phyloP scores from a whole-genome alignment of 306 rosid species.

The Ochetophila trinervis region DNA sequence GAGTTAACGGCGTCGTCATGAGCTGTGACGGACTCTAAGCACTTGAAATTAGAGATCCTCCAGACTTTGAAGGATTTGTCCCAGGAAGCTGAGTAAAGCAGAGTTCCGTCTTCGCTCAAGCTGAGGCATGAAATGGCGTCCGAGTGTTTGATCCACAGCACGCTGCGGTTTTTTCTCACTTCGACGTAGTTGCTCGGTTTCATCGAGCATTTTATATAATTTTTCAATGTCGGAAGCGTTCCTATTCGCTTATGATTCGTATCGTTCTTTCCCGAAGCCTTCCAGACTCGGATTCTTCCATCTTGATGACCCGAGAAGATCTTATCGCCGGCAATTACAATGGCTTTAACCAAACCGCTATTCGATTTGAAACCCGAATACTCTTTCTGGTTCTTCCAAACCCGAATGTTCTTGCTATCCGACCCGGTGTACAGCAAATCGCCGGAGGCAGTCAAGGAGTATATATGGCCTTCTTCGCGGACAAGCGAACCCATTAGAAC shows the following conservation, averaged over 20 bases:
- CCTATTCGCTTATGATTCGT: conserved; percentile 53
- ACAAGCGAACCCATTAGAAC: conserved; percentile 68
- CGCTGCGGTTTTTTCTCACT: conserved; percentile 44
- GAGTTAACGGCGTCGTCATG: conserved; percentile 90
- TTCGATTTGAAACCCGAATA: conserved; percentile 64
- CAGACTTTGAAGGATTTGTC: conserved; percentile 88
- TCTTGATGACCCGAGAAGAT: conserved; percentile 90
- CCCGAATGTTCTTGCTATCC: conserved; percentile 87
- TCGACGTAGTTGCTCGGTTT: conserved; percentile 79
- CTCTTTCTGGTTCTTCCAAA: conserved; percentile 81
- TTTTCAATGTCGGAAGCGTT: conserved; percentile 57
- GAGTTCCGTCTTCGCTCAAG: conserved; percentile 51
- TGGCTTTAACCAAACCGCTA: conserved; percentile 79
- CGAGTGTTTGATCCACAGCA: conserved; percentile 69
- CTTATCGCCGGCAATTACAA: conserved; percentile 45
- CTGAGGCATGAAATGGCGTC: conserved; percentile 77
- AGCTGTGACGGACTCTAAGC: conserved; percentile 75
- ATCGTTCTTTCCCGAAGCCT: conserved; percentile 34
- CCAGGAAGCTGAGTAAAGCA: conserved; percentile 88
- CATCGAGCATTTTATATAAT: conserved; percentile 62
- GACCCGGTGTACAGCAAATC: conserved; percentile 79
- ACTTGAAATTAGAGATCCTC: conserved; percentile 61
- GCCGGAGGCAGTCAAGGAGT: conserved; percentile 70
- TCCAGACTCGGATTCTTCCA: conserved; percentile 86
- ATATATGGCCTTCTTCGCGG: conserved; percentile 89